Percentiles rank a stretch among this genome's conserved stretches.
phyloP scores from a whole-genome alignment of 176 grass and related monocot genomes.

The Thalia dealbata region DNA sequence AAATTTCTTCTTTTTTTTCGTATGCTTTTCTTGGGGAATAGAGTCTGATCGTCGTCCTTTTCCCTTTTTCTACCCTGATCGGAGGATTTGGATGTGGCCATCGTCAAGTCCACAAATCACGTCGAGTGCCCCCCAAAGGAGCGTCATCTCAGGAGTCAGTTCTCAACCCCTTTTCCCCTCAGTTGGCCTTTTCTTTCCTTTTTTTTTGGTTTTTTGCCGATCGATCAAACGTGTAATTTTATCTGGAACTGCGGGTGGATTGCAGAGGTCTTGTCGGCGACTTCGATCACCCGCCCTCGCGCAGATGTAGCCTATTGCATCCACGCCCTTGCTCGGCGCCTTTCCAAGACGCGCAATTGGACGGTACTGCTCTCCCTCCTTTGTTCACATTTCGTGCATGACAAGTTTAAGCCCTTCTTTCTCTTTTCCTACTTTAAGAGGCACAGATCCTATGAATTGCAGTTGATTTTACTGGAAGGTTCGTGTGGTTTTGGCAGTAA shows the following conservation, averaged over 20 bases:
- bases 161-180: conserved; percentile 8
- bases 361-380: conserved; percentile 38
- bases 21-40: background rate
- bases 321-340: conserved; percentile 67
- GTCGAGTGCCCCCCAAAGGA: conserved; percentile 84
- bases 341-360: conserved; percentile 84
- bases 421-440: background rate
- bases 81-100: conserved; percentile 97
- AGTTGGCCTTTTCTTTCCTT: background rate
- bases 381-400: background rate
- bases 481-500: background rate
- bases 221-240: no score
- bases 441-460: background rate
- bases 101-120: conserved; percentile 93
- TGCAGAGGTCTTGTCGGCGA: conserved; percentile 70
- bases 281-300: conserved; percentile 49
- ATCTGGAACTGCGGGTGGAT: conserved; percentile 8
- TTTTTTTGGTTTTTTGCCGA: no score
- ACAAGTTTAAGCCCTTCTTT: background rate
- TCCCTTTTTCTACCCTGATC: background rate
- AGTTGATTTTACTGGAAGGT: background rate
- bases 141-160: conserved; percentile 72
- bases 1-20: background rate
- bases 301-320: conserved; percentile 84
- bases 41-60: conserved; percentile 4